Evolutionary conservation across 768 basidiomycete genomes (phyloP), one percentile per base, ranked within the genome.

Genomic region (Mycena kentingensis): DNA sequence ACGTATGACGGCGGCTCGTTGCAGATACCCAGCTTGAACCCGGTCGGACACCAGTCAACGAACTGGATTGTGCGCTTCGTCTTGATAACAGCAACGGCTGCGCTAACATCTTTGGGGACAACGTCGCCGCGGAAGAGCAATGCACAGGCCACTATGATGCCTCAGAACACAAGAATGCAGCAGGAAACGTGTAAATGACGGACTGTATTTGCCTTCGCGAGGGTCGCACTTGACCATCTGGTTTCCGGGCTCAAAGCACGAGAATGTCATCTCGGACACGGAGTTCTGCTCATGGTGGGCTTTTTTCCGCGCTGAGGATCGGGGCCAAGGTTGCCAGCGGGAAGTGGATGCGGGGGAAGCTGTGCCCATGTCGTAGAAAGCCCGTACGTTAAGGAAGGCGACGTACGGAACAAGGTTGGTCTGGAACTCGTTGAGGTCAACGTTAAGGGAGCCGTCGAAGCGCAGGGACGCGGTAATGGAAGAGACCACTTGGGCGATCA

Each of bases 321-420:
- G 96, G 96, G 3, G 96, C 92, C 67, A 90, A 96, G 57, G 93
- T 95, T 46, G 95, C 94, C 49, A 98, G 81, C 48, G 96, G 96
- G 87, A 98, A 98, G 71, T 98, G 96, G 62, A 98, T 98, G 66
- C 94, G 91, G 56, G 94, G 94, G 86, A 96, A 96, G 48, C 91
- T 93, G 57, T 2, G 52, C 32, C 43, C 80, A 71, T 81, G 29
- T 52, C 42, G 50, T 28, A 38, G n/a, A 31, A 37, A 43, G 18
- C 21, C 10, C 10, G 34, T 52, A 49, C 34, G 27, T 28, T 49
- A 58, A 36, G 27, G 49, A 26, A 45, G 65, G 83, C 81, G 28
- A 79, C 91, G 75, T 67, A 95, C 87, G 96, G 95, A 49, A 98
- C 95, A 71, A 98, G 76, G 74, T 98, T 98, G 44, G 95, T 98